These are phyloP conservation scores for Solanum lignicaule DNA, from an alignment of 257 asterid genomes.

Conservation along the genomic window DNA sequence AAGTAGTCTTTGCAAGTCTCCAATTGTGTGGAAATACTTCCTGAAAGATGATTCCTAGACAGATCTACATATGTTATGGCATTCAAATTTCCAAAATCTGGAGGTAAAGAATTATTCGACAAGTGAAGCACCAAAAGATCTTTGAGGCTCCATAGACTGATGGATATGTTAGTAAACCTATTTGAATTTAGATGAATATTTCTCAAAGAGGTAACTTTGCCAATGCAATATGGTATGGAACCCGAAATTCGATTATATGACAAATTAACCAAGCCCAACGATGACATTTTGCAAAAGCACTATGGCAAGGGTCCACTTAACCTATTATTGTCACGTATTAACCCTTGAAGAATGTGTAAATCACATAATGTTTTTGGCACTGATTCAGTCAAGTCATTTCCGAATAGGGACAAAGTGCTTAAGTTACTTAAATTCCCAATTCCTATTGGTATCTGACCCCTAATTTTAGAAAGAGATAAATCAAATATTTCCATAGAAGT, in stretches of 20 bases:
- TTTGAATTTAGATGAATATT: conserved; percentile 11
- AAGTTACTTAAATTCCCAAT: conserved; percentile 27
- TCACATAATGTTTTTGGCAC: conserved; percentile 11
- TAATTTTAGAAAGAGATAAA: background rate
- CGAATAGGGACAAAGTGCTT: background rate
- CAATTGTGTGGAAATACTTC: conserved; percentile 21
- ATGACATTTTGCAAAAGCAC: conserved; percentile 7
- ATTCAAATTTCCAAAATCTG: conserved; percentile 13
- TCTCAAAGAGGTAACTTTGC: conserved; percentile 10
- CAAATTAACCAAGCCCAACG: conserved; percentile 5
- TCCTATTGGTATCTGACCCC: conserved; percentile 18
- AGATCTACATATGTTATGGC: conserved; percentile 9
- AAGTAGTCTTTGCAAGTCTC: conserved; percentile 8
- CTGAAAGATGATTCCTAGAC: conserved; percentile 18
- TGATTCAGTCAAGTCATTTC: conserved; percentile 16
- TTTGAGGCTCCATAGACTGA: conserved; percentile 16
- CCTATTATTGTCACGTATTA: background rate
- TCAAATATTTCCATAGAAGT: conserved; percentile 6
- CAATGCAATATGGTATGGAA: conserved; percentile 14
- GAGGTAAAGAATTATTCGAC: conserved; percentile 16
- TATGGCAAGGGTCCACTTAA: conserved; percentile 11
- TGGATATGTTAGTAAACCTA: conserved; percentile 13
- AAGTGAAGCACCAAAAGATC: conserved; percentile 11
- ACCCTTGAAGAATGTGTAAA: conserved; percentile 8
- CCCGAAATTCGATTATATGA: conserved; percentile 11